These are phyloP conservation scores for Aspergillus udagawae DNA, from an alignment of 2,329 filamentous ascomycete genomes.

Conservation along the genomic window DNA sequence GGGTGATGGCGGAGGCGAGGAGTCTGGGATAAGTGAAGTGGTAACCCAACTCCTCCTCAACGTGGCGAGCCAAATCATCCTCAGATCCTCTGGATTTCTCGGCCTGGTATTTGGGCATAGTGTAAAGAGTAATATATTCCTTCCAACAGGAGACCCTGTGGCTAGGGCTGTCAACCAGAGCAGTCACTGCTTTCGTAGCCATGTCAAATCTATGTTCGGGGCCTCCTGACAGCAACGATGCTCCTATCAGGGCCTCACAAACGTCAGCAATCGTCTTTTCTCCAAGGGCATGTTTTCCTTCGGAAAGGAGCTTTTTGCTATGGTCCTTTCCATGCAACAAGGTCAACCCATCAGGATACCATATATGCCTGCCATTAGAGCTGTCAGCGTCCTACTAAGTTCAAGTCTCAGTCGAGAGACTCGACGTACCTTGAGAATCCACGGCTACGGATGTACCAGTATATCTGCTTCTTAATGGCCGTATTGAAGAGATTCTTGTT, in stretches of 20 bases:
- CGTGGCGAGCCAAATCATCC: constrained; percentile 60
- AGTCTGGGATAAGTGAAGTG: constrained; percentile 72
- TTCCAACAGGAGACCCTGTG: constrained; percentile 66
- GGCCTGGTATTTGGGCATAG: constrained; percentile 67
- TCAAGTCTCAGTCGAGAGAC: background rate
- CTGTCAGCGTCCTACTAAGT: constrained; percentile 4
- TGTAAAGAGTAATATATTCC: constrained; percentile 70
- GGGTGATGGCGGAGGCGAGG: constrained; percentile 78
- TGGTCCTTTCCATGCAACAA: constrained; percentile 68
- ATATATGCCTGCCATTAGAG: constrained; percentile 56
- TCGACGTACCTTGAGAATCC: constrained; percentile 64
- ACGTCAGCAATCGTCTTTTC: constrained; percentile 94
- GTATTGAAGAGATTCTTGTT: constrained; percentile 84
- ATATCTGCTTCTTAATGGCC: constrained; percentile 61
- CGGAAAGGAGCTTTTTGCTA: constrained; percentile 43
- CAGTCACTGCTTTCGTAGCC: constrained; percentile 55
- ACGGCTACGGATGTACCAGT: constrained; percentile 77
- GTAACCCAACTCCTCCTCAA: constrained; percentile 59
- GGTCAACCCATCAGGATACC: constrained; percentile 80
- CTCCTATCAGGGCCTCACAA: constrained; percentile 89
- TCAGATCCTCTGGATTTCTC: constrained; percentile 62
- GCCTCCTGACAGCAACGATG: constrained; percentile 61
- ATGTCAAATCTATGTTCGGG: constrained; percentile 51
- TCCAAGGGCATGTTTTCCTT: constrained; percentile 61
- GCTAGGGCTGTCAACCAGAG: constrained; percentile 62